Evolutionary conservation across 768 basidiomycete species (phyloP).

Genomic region (Boletus vermiculosoides): DNA sequence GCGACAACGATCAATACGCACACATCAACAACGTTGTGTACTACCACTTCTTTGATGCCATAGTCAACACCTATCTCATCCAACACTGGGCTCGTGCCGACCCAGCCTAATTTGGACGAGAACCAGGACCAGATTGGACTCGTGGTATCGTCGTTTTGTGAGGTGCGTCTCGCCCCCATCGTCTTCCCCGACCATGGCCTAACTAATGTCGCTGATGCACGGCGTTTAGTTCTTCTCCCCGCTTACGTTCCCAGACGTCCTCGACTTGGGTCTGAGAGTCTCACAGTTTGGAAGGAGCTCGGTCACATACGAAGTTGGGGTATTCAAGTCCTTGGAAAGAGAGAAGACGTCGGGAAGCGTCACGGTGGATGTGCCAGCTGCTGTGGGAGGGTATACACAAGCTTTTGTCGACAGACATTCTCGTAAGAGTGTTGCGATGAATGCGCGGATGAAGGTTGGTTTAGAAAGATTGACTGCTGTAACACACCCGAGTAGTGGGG

Average conservation of each 20-base stretch:
- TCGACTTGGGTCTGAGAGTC: slow-evolving; percentile 71
- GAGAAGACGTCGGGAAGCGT: background rate
- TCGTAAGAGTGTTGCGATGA: slow-evolving; percentile 56
- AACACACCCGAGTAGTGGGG: background rate
- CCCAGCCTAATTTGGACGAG: slow-evolving; percentile 30
- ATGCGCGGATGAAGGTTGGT: slow-evolving; percentile 41
- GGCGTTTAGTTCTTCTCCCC: slow-evolving; percentile 65
- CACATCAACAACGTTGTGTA: slow-evolving; percentile 82
- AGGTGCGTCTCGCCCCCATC: slow-evolving; percentile 36
- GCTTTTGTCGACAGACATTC: slow-evolving; percentile 72
- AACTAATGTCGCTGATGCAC: background rate
- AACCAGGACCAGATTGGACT: slow-evolving; percentile 64
- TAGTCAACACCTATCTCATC: slow-evolving; percentile 79
- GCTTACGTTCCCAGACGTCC: slow-evolving; percentile 66
- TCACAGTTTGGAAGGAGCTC: slow-evolving; percentile 70
- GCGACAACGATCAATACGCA: slow-evolving; percentile 83
- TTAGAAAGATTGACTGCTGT: slow-evolving; percentile 29
- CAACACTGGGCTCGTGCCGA: slow-evolving; percentile 55
- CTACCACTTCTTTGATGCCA: slow-evolving; percentile 79
- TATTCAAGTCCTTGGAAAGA: slow-evolving; percentile 47
- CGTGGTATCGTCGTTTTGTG: slow-evolving; percentile 74
- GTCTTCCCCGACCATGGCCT: background rate
- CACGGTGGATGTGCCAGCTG: slow-evolving; percentile 35
- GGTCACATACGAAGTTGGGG: slow-evolving; percentile 75
- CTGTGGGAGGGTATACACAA: slow-evolving; percentile 67